Base-by-base conservation (phyloP, 106 monocot genomes). In the Triglochin maritima region DNA sequence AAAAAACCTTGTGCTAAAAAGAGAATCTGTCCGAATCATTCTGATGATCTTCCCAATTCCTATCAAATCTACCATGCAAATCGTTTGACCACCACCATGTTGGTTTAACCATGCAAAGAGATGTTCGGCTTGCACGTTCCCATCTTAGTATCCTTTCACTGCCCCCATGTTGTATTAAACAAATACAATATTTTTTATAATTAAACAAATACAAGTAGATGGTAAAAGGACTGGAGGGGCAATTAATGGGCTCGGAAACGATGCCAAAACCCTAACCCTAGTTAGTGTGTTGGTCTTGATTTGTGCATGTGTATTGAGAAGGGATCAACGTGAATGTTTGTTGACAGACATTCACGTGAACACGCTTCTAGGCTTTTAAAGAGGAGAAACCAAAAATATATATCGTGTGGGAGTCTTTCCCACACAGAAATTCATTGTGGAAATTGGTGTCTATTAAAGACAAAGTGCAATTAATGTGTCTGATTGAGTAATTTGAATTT, bases 311-410 rank as follows among this genome's bases (percentile, higher is more conserved):
- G 10, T 9, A 11, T 46, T 46, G 46, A 62, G 72, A 75, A 54
- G 66, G 61, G 64, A 69, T 79, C 81, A 70, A 81, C 81, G 84
- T 84, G 87, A 87, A 87, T 87, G 87, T 87, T 81, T 84, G 87
- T 87, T 74, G 69, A 66, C 79, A 81, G 79, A 84, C 87, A 87
- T 81, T 84, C 84, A 87, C 81, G 84, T 84, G 84, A 69, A 69
- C 69, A 69, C 69, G 46, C 56, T 57, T 57, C 69, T 46, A 17
- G 69, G 57, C 44, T 46, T 69, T 59, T 56, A 58, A 57, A 14
- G 46, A 7, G 44, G 14, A 44, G 8, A 17, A 42, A 46, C 6
- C 15, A 3, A 46, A 15, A 14, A 63, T 47, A 49, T n/a, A 5
- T 12, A 63, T 46, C 13, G 13, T 0, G 63, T 42, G 63, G 6